Evolutionary conservation across 495 filamentous ascomycete genomes (phyloP), one percentile per base, ranked within the genome.

Genomic region (Hypoxylon perforatum): DNA sequence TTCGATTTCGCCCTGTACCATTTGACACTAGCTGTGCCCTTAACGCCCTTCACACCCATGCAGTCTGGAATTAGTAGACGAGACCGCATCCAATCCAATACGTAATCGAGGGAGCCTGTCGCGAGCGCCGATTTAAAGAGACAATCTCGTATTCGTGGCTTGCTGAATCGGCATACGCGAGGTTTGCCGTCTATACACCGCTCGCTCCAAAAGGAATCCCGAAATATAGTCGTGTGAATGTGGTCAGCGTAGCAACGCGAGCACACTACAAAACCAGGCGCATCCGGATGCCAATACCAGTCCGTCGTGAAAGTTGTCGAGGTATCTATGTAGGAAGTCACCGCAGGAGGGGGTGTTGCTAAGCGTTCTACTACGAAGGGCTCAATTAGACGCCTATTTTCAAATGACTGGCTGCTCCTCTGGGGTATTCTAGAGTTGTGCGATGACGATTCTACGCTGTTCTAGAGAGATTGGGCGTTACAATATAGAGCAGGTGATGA

Each of bases 221-320:
- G 12, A 36, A 58, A 47, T 4, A 22, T 12, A 0, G 58, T 57
- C 2, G 33, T 15, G n/a, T 55, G 49, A 49, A 77, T 73, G 46
- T 76, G 30, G 45, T 72, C 64, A 9, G 50, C 63, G 42, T 71
- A 73, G 52, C 71, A 76, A 9, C 67, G 46, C 30, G 73, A 73
- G 55, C 75, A 77, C 52, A 73, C 53, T 0, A 47, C 28, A 35
- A 73, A 76, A 1, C 51, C 52, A 7, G 71, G 53, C 4, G 51
- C 53, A 9, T 64, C 49, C 1, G 56, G 23, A 23, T 70, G 61
- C 59, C 50, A 61, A 46, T 73, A 73, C 73, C 73, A 77, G 28
- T 65, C 56, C n/a, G 72, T 68, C 0, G 52, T 12, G 39, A 69
- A 74, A 3, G 58, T 48, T 10, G 57, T 8, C 0, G 56, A 56